Conservation (phyloP, 2,329 filamentous ascomycete genomes). For the Diplodia mutila region DNA sequence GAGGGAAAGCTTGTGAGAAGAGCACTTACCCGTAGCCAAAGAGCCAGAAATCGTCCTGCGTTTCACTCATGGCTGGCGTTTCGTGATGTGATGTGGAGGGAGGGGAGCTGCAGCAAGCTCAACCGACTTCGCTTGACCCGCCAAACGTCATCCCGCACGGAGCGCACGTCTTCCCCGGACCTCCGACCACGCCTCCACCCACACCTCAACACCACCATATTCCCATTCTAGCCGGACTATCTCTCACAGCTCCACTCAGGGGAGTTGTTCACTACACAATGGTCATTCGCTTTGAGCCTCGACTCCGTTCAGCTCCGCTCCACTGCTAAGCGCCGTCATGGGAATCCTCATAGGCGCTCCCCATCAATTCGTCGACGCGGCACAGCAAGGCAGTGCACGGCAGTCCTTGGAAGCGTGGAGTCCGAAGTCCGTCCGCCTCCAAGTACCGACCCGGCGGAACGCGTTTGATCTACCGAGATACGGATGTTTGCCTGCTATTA, state of each 20-base stretch:
- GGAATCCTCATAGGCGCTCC: too few species aligned
- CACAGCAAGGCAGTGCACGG: slow-evolving; percentile 10
- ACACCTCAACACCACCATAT: slow-evolving; percentile 12
- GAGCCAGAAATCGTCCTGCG: slow-evolving; percentile 79
- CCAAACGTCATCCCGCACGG: slow-evolving; percentile 23
- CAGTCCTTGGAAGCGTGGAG: not conserved
- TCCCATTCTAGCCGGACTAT: too few species aligned
- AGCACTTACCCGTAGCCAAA: slow-evolving; percentile 86
- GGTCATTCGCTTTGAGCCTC: not conserved
- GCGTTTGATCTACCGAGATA: not conserved
- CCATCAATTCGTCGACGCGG: slow-evolving; percentile 2
- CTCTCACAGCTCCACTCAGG: not conserved
- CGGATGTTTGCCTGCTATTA: slow-evolving; percentile 1
- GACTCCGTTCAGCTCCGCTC: not conserved
- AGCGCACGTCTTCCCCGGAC: slow-evolving; percentile 4
- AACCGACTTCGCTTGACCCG: not conserved
- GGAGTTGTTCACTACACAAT: too few species aligned
- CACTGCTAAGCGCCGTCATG: not conserved
- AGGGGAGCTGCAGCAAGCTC: not conserved
- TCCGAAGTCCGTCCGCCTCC: not conserved
- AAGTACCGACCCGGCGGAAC: not conserved
- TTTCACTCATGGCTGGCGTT: slow-evolving; percentile 9
- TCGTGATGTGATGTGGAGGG: not conserved
- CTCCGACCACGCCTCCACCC: not conserved
- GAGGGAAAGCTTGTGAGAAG: slow-evolving; percentile 20